Conservation (phyloP, 805 yeast genomes). For the Wickerhamomyces hampshirensis region DNA sequence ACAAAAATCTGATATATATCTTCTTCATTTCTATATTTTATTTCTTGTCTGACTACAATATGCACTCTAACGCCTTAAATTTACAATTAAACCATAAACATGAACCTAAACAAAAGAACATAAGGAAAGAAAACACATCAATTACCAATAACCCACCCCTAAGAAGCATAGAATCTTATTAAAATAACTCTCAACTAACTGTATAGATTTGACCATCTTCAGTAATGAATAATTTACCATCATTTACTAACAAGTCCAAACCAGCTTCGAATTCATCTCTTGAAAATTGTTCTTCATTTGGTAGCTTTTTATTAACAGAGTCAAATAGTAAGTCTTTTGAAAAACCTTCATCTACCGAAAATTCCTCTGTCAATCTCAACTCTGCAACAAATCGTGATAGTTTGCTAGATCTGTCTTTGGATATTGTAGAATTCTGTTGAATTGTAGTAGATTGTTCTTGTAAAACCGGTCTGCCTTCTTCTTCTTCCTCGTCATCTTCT, state of each 20-base stretch:
- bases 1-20: too few species aligned
- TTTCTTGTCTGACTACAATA: too few species aligned
- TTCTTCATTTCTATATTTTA: too few species aligned
- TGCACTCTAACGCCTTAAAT: too few species aligned
- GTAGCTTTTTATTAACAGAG: conserved; percentile 31
- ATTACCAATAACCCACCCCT: not conserved
- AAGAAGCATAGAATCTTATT: too few species aligned
- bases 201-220: conserved; percentile 20
- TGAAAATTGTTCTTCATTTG: conserved; percentile 32
- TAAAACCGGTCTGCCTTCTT: not conserved
- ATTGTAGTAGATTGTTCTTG: not conserved
- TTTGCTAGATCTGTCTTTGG: conserved; percentile 12
- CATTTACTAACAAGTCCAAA: conserved; percentile 26
- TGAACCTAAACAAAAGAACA: too few species aligned
- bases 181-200: not conserved
- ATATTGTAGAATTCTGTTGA: conserved; percentile 8
- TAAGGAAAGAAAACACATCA: not conserved
- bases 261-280: conserved; percentile 34
- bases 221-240: conserved; percentile 29
- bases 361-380: conserved; percentile 9
- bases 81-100: too few species aligned
- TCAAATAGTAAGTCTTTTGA: conserved; percentile 25
- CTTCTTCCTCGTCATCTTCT: conserved; percentile 2
- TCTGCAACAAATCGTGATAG: conserved; percentile 9
- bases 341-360: conserved; percentile 29